phyloP scores from a whole-genome alignment of 192 early-diverging fungal genomes.

The Kickxella alabastrina region DNA sequence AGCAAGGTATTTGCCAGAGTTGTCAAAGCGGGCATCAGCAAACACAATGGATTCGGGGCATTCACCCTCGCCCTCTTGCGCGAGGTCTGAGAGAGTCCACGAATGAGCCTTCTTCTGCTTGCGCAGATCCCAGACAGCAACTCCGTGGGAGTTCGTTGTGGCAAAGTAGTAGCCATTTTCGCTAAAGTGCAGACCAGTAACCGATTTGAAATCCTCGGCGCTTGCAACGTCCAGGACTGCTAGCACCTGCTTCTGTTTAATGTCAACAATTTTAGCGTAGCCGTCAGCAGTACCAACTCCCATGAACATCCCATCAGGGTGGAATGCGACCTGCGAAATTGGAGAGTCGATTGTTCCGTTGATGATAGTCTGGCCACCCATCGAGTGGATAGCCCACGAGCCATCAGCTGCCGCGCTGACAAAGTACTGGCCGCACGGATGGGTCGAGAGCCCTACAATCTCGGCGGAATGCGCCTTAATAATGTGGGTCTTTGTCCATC shows the following conservation, averaged over 20 bases:
- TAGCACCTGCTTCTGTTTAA: conserved; percentile 60
- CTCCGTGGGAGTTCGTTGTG: conserved; percentile 66
- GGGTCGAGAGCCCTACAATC: conserved; percentile 69
- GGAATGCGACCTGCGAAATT: conserved; percentile 57
- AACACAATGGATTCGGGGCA: conserved; percentile 2
- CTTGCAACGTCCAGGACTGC: conserved; percentile 42
- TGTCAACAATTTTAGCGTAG: conserved; percentile 77
- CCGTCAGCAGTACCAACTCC: conserved; percentile 72
- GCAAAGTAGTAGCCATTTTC: conserved; percentile 95
- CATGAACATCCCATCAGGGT: conserved; percentile 89
- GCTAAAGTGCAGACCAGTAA: conserved; percentile 77
- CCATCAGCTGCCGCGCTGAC: conserved; percentile 69
- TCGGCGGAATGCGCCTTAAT: conserved; percentile 67
- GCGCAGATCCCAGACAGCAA: conserved; percentile 92
- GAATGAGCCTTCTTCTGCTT: conserved; percentile 61
- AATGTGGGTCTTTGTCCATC: conserved; percentile 47
- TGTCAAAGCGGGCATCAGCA: conserved; percentile 62
- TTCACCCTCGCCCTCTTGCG: not conserved
- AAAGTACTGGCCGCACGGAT: conserved; percentile 79
- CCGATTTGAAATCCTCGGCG: conserved; percentile 9
- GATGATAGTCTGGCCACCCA: conserved; percentile 43
- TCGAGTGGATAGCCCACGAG: conserved; percentile 77
- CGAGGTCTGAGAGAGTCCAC: conserved; percentile 17
- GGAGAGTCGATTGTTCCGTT: conserved; percentile 20
- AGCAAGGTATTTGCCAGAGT: conserved; percentile 79